Evolutionary conservation across 2,329 filamentous ascomycete species (phyloP).

Genomic region (Ciborinia camelliae): DNA sequence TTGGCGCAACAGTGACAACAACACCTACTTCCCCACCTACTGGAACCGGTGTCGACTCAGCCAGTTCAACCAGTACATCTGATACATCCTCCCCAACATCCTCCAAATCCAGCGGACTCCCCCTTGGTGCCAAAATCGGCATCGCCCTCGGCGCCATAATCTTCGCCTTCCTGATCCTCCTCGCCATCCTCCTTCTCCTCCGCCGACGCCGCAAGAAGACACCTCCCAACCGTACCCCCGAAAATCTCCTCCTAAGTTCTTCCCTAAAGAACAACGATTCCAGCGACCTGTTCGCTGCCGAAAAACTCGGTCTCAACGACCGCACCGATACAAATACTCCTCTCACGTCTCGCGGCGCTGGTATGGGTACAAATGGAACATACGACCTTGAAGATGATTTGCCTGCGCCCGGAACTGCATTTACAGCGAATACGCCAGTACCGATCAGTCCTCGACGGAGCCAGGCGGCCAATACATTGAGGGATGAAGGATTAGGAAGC

Average conservation of each 20-base stretch:
- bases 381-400: constrained; percentile 6
- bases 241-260: constrained; percentile 1
- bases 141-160: constrained; percentile 10
- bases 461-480: background rate
- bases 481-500: background rate
- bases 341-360: background rate
- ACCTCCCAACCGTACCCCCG: constrained; percentile 7
- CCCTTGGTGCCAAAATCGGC: constrained; percentile 16
- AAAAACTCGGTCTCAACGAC: background rate
- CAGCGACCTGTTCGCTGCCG: background rate
- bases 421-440: constrained; percentile 5
- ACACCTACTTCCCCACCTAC: background rate
- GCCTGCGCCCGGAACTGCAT: constrained; percentile 5
- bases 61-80: background rate
- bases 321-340: constrained; percentile 12
- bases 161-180: constrained; percentile 3
- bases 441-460: background rate
- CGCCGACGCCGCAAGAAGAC: constrained; percentile 1
- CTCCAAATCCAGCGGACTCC: constrained; percentile 1
- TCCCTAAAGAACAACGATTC: constrained; percentile 9
- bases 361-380: background rate
- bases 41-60: background rate
- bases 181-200: constrained; percentile 6
- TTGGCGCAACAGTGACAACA: background rate
- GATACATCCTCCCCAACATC: background rate